Conservation (phyloP, 179 eudicot genomes). For the Beta lomatogona region DNA sequence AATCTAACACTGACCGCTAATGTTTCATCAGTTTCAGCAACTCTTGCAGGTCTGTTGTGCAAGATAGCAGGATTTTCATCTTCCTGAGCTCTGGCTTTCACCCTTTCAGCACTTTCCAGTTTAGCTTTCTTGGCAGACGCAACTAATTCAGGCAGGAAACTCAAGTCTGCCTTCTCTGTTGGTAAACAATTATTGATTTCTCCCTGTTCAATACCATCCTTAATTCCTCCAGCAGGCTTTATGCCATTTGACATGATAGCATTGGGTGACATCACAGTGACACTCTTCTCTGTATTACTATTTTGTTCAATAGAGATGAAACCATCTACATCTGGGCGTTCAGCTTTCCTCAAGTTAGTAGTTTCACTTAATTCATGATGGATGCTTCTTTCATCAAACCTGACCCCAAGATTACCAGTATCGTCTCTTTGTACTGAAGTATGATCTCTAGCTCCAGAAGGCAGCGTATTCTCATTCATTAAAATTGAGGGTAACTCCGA, state of each 20-base stretch:
- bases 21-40: constrained; percentile 43
- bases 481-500: constrained; percentile 32
- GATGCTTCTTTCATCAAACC: constrained; percentile 37
- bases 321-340: constrained; percentile 26
- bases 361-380: constrained; percentile 32
- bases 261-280: constrained; percentile 24
- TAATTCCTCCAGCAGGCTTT: constrained; percentile 24
- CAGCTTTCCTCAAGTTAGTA: constrained; percentile 26
- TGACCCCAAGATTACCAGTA: constrained; percentile 30
- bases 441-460: constrained; percentile 30
- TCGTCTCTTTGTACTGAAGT: constrained; percentile 35
- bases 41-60: constrained; percentile 31
- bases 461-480: constrained; percentile 30
- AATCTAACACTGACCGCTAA: constrained; percentile 47
- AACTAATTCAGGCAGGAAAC: constrained; percentile 61
- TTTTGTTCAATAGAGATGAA: constrained; percentile 26
- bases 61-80: constrained; percentile 28
- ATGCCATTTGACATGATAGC: constrained; percentile 29
- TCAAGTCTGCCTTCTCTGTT: constrained; percentile 41
- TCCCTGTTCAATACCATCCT: constrained; percentile 26
- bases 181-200: constrained; percentile 30
- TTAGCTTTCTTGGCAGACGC: constrained; percentile 61
- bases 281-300: constrained; percentile 26
- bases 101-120: constrained; percentile 55
- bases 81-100: constrained; percentile 58